Evolutionary conservation across 2,329 filamentous ascomycete genomes (phyloP).

Genomic region (Aspergillus novofumigatus): DNA sequence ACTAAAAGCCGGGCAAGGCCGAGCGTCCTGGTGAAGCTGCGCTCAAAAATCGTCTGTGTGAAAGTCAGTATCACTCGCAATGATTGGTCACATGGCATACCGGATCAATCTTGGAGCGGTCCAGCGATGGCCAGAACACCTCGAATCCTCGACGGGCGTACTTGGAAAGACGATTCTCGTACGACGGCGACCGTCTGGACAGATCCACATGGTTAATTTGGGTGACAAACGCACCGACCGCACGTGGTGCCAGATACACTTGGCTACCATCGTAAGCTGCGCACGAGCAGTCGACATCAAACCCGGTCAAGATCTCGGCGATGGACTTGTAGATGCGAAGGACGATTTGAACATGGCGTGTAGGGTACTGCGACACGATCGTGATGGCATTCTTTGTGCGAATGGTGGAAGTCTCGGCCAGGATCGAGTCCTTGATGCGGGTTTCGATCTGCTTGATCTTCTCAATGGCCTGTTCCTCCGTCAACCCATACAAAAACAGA

Average conservation of each 20-base stretch:
- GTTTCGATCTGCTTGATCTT: constrained; percentile 81
- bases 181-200: constrained; percentile 74
- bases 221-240: constrained; percentile 73
- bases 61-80: neutral
- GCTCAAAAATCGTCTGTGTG: constrained; percentile 68
- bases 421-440: constrained; percentile 68
- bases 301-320: constrained; percentile 80
- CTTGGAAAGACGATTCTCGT: constrained; percentile 81
- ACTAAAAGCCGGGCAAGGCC: constrained; percentile 76
- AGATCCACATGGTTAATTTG: constrained; percentile 79
- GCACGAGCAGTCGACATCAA: constrained; percentile 82
- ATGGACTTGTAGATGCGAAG: constrained; percentile 79
- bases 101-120: constrained; percentile 72
- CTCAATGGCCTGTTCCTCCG: constrained; percentile 70
- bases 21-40: constrained; percentile 69
- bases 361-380: constrained; percentile 78
- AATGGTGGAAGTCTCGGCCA: constrained; percentile 79
- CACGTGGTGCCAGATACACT: constrained; percentile 73
- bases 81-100: constrained; percentile 12
- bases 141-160: constrained; percentile 83
- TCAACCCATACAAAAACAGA: constrained; percentile 76
- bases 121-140: constrained; percentile 71
- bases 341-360: constrained; percentile 80
- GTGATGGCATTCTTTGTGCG: constrained; percentile 85
- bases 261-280: constrained; percentile 76